Conservation (phyloP, 768 basidiomycete genomes). For the Boletus subparvulus region DNA sequence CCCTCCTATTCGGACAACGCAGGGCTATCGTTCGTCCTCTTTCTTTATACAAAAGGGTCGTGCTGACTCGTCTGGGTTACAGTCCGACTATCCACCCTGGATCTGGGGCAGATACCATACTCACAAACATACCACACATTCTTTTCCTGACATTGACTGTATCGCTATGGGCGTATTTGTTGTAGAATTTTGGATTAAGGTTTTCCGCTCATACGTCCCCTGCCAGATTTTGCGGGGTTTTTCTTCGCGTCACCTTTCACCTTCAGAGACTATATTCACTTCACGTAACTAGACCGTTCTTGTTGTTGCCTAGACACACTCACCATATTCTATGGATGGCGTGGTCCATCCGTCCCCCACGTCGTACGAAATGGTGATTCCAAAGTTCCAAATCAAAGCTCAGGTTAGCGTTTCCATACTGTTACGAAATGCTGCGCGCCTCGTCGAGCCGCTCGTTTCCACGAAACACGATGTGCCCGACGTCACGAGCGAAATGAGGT, state of each 20-base stretch:
- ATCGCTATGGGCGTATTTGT: constrained; percentile 14
- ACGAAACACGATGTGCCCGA: constrained; percentile 65
- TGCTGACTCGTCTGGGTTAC: constrained; percentile 9
- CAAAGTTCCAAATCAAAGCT: neutral
- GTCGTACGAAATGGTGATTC: neutral
- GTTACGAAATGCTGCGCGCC: neutral
- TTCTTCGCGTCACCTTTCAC: constrained; percentile 2
- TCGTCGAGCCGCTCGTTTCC: constrained; percentile 51
- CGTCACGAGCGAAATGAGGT: constrained; percentile 62
- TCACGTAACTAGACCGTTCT: neutral
- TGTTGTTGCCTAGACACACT: neutral
- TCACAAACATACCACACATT: constrained; percentile 14
- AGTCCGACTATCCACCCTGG: constrained; percentile 34
- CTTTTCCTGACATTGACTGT: constrained; percentile 20
- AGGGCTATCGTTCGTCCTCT: constrained; percentile 54
- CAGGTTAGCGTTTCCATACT: neutral
- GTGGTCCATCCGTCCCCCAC: neutral
- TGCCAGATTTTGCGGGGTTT: neutral
- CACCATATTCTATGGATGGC: neutral
- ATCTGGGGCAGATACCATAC: constrained; percentile 15
- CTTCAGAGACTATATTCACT: neutral
- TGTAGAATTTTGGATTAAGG: constrained; percentile 12
- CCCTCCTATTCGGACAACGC: constrained; percentile 70
- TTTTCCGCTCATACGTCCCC: constrained; percentile 1
- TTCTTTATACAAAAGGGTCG: neutral